A percentile compares a stretch with the other conserved stretches of the same genome.
These are phyloP conservation scores for Murraya koenigii DNA, from an alignment of 345 rosid genomes.

Conservation along the genomic window DNA sequence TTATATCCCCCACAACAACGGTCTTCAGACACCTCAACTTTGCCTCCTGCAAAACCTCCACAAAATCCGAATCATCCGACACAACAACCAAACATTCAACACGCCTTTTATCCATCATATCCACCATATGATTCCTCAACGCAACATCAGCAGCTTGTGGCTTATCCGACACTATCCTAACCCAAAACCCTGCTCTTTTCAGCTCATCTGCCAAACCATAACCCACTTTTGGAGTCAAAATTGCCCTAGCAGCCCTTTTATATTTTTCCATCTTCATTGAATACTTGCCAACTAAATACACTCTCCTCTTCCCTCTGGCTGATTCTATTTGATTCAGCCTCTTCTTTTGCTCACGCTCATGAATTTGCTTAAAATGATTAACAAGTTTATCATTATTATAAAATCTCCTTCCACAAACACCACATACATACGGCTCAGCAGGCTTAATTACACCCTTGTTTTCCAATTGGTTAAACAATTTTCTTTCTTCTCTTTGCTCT, in stretches of 20 bases:
- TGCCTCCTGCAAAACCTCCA: slow-evolving; percentile 61
- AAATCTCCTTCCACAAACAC: slow-evolving; percentile 79
- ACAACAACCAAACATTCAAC: slow-evolving; percentile 80
- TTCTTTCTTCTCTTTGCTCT: slow-evolving; percentile 59
- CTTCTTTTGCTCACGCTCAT: slow-evolving; percentile 72
- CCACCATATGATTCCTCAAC: slow-evolving; percentile 66
- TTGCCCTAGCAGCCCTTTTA: slow-evolving; percentile 49
- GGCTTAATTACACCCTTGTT: slow-evolving; percentile 56
- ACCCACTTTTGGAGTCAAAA: slow-evolving; percentile 65
- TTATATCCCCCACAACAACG: slow-evolving; percentile 73
- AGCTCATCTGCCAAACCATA: slow-evolving; percentile 72
- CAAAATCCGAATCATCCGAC: slow-evolving; percentile 83
- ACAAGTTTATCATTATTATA: slow-evolving; percentile 60
- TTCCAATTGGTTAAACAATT: slow-evolving; percentile 57
- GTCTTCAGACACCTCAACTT: slow-evolving; percentile 73
- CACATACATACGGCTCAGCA: slow-evolving; percentile 54
- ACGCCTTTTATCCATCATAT: slow-evolving; percentile 68
- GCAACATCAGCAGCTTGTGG: slow-evolving; percentile 79
- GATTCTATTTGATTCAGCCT: slow-evolving; percentile 81
- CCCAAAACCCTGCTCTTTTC: slow-evolving; percentile 74
- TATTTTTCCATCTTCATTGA: slow-evolving; percentile 86
- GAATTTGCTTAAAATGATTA: slow-evolving; percentile 81
- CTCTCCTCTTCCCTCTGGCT: slow-evolving; percentile 72
- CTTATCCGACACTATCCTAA: slow-evolving; percentile 55
- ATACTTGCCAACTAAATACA: slow-evolving; percentile 63